Percentiles rank a stretch among this genome's conserved stretches.
Conservation (phyloP, 1,139 yeast species). For the Debaryomyces coudertii region DNA sequence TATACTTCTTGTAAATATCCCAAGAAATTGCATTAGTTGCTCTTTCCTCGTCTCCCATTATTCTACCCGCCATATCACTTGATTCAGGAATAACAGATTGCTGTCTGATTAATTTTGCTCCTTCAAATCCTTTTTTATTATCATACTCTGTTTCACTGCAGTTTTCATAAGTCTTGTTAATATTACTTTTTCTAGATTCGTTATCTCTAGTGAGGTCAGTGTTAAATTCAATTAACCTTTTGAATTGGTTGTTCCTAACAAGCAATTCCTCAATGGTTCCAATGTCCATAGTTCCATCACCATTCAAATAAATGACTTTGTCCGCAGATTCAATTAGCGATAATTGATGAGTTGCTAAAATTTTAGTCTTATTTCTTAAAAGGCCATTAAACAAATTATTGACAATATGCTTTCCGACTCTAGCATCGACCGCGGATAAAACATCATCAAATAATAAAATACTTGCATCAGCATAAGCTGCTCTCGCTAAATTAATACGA, state of each 20-base stretch:
- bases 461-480: slow-evolving; percentile 39
- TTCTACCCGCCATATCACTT: slow-evolving; percentile 26
- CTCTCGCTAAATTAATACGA: slow-evolving; percentile 45
- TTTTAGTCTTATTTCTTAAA: slow-evolving; percentile 31
- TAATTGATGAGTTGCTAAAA: slow-evolving; percentile 45
- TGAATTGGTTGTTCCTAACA: slow-evolving; percentile 28
- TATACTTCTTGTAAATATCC: slow-evolving; percentile 39
- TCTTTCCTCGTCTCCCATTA: slow-evolving; percentile 40
- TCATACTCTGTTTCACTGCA: slow-evolving; percentile 19
- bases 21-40: slow-evolving; percentile 46
- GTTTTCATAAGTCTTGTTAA: neutral
- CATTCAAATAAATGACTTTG: slow-evolving; percentile 35
- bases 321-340: slow-evolving; percentile 38
- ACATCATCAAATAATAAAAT: slow-evolving; percentile 45
- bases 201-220: slow-evolving; percentile 19
- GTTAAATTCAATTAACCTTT: slow-evolving; percentile 31
- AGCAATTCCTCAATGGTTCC: slow-evolving; percentile 35
- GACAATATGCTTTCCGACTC: slow-evolving; percentile 44
- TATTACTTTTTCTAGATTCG: neutral
- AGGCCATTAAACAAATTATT: slow-evolving; percentile 36
- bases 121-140: slow-evolving; percentile 16
- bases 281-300: slow-evolving; percentile 38
- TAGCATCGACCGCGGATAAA: slow-evolving; percentile 46
- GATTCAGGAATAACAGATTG: slow-evolving; percentile 8
- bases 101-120: slow-evolving; percentile 8